Base-by-base conservation (phyloP, 192 early-diverging fungal species). In the Backusella circina region DNA sequence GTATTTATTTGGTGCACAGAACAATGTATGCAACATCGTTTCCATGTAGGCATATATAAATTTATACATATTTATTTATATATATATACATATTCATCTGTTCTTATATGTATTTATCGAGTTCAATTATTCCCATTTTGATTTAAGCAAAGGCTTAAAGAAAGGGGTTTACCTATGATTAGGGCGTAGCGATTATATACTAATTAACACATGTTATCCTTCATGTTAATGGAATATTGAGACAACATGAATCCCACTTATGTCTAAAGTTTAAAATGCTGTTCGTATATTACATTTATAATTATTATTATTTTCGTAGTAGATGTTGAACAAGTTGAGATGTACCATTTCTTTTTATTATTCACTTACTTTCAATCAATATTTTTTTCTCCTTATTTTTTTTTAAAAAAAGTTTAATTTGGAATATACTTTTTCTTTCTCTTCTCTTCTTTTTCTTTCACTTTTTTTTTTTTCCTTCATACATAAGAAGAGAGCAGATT, bases 61-160 rank as follows among this genome's bases (percentile, higher is more conserved):
- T 61, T 61, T 61, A 61, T 61, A 61, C 54, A 61, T 61, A 61
- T 61, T 61, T 61, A 44, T 44, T 44, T 44, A 61, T 61, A 13
- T 61, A n/a, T 61, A 61, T 61, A 61, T 61, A 61, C 54, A 61
- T 61, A 61, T 61, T 61, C 28, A 61, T 61, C 21, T 61, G 26
- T 13, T 61, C 23, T 28, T 2, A 61, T 61, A 61, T 61, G 26
- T 61, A 61, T 61, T 28, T 61, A 61, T 57, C 51, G 23, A 26
- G 51, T 23, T 57, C 51, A 57, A 57, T 57, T 57, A 57, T 57
- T 57, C 6, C 51, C 51, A 57, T 57, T 57, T 57, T 57, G 51
- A 57, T 57, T 57, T 57, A 57, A 57, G 51, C 51, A 57, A 57
- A 57, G 51, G 51, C 51, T 57, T 61, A 61, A 61, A 54, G 51